A percentile compares a stretch with the other conserved stretches of the same genome.
These are phyloP conservation scores for Mycena crocata DNA, from an alignment of 768 basidiomycete species.

Conservation along the genomic window DNA sequence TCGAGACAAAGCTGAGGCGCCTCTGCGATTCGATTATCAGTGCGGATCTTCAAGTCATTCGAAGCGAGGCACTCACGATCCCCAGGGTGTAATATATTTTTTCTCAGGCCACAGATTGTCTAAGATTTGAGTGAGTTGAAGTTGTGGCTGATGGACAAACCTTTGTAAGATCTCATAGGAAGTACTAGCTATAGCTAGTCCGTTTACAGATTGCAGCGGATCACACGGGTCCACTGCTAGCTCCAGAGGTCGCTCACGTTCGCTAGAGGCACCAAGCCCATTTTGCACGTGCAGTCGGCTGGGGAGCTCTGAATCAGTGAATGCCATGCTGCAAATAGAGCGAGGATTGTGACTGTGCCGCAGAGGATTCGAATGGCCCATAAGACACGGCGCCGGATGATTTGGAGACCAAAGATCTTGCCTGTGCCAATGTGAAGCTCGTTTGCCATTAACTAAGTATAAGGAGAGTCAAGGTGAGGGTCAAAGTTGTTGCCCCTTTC, in stretches of 20 bases:
- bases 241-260: no score
- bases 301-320: slow-evolving; percentile 1
- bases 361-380: neutral
- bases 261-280: neutral
- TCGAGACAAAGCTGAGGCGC: slow-evolving; percentile 31
- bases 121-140: neutral
- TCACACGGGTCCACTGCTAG: neutral
- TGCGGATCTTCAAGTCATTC: neutral
- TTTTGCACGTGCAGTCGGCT: neutral
- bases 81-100: slow-evolving; percentile 24
- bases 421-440: no score
- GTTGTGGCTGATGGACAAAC: slow-evolving; percentile 9
- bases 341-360: neutral
- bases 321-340: slow-evolving; percentile 11
- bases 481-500: no score
- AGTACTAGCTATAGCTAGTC: no score
- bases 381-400: slow-evolving; percentile 5
- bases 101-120: slow-evolving; percentile 24
- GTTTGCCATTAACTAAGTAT: no score
- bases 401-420: no score
- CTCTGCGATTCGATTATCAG: neutral
- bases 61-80: neutral
- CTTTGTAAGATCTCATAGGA: slow-evolving; percentile 19
- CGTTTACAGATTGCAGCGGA: slow-evolving; percentile 2
- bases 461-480: no score